Conservation (phyloP, 768 basidiomycete genomes). For the Mycena vitilis region DNA sequence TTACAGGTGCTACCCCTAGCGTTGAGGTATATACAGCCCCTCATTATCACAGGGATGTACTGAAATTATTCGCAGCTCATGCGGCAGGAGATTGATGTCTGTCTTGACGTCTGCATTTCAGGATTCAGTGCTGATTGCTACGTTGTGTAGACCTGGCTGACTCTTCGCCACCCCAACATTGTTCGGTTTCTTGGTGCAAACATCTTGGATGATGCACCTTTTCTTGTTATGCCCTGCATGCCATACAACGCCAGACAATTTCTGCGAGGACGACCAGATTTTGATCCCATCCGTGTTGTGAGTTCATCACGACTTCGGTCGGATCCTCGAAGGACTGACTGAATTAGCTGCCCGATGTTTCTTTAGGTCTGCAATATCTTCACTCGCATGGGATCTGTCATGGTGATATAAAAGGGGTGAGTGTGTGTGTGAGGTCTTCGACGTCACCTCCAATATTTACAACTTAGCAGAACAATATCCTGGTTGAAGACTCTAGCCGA, state of each 20-base stretch:
- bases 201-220: slow-evolving; percentile 21
- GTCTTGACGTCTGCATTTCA: not conserved
- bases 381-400: slow-evolving; percentile 43
- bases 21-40: too few relatives aligned
- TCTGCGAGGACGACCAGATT: slow-evolving; percentile 1
- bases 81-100: too few relatives aligned
- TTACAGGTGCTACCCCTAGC: too few relatives aligned
- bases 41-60: too few relatives aligned
- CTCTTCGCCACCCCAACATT: slow-evolving; percentile 78
- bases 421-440: not conserved
- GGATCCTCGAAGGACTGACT: not conserved
- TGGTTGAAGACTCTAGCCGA: slow-evolving; percentile 40
- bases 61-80: too few relatives aligned
- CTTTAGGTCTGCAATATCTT: slow-evolving; percentile 41
- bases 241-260: slow-evolving; percentile 3
- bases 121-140: too few relatives aligned
- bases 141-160: slow-evolving; percentile 8
- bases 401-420: slow-evolving; percentile 44
- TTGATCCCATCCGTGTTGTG: slow-evolving; percentile 22
- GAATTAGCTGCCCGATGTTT: slow-evolving; percentile 40
- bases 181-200: slow-evolving; percentile 53
- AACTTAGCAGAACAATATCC: slow-evolving; percentile 37
- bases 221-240: slow-evolving; percentile 24
- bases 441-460: not conserved
- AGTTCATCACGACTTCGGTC: not conserved